Conservation (phyloP, 177 flowering plant species). For the Telopea speciosissima region DNA sequence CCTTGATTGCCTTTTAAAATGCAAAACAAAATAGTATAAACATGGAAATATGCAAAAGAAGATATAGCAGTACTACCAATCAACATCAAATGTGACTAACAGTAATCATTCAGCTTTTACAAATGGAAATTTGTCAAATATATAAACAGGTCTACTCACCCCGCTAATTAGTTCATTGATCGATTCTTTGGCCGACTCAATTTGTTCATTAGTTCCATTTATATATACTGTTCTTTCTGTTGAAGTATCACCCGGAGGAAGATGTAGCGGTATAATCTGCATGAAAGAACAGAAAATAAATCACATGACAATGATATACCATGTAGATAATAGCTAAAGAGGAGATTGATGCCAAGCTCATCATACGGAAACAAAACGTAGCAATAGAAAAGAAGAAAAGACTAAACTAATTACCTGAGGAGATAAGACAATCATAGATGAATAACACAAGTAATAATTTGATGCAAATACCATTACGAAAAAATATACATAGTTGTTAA, state of each 20-base stretch:
- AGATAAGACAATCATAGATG: too few species aligned
- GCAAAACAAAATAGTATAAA: not conserved
- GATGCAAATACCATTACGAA: too few species aligned
- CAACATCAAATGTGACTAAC: not conserved
- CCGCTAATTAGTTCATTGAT: slow-evolving; percentile 36
- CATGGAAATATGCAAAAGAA: not conserved
- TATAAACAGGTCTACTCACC: slow-evolving; percentile 15
- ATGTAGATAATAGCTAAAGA: too few species aligned
- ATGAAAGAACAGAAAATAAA: not conserved
- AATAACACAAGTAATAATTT: too few species aligned
- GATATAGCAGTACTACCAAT: not conserved
- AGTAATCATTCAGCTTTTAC: too few species aligned
- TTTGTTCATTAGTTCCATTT: slow-evolving; percentile 34
- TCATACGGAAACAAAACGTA: too few species aligned
- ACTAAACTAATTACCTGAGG: too few species aligned
- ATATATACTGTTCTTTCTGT: slow-evolving; percentile 35
- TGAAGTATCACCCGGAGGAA: slow-evolving; percentile 42
- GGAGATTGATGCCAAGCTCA: too few species aligned
- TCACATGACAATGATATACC: too few species aligned
- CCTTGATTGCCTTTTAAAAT: not conserved
- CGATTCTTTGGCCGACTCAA: slow-evolving; percentile 38
- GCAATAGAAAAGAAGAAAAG: too few species aligned
- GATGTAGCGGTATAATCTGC: slow-evolving; percentile 43
- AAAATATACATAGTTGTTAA: too few species aligned
- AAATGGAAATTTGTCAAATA: not conserved